phyloP scores from a whole-genome alignment of 2,329 filamentous ascomycete genomes.

The Alternaria burnsii region DNA sequence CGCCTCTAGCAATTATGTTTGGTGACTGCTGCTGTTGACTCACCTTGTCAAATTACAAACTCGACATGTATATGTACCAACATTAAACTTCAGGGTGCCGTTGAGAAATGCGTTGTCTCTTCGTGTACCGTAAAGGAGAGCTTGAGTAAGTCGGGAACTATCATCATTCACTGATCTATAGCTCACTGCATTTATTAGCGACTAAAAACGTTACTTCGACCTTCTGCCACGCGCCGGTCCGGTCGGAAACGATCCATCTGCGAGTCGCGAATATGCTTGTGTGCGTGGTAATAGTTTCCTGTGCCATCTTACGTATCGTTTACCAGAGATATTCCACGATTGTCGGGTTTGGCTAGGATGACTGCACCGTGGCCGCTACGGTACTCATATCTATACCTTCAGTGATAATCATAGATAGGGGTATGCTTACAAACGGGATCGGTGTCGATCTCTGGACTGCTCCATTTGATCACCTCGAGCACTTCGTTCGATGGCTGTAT shows the following conservation, averaged over 20 bases:
- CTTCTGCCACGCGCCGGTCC: conserved; percentile 46
- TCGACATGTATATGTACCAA: conserved; percentile 24
- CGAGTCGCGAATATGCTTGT: conserved; percentile 41
- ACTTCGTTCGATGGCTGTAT: conserved; percentile 48
- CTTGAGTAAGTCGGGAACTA: neutral
- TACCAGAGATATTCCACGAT: conserved; percentile 43
- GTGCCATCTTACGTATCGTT: conserved; percentile 43
- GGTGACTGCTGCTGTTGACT: conserved; percentile 13
- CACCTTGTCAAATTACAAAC: conserved; percentile 22
- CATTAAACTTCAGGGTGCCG: conserved; percentile 4
- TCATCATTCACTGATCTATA: neutral
- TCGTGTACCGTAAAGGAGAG: neutral
- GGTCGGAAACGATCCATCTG: conserved; percentile 42
- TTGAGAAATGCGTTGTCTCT: conserved; percentile 16
- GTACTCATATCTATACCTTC: conserved; percentile 39
- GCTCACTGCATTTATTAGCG: conserved; percentile 23
- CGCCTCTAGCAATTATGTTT: conserved; percentile 22
- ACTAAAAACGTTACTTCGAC: conserved; percentile 52
- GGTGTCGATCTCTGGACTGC: conserved; percentile 62
- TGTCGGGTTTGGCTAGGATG: neutral
- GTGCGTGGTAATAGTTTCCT: conserved; percentile 42
- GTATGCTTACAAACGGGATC: conserved; percentile 46
- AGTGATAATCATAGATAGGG: conserved; percentile 18
- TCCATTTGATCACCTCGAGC: conserved; percentile 49
- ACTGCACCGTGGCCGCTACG: conserved; percentile 34